phyloP scores from a whole-genome alignment of 1,284 basidiomycete genomes.

The Exobasidium rhododendri region DNA sequence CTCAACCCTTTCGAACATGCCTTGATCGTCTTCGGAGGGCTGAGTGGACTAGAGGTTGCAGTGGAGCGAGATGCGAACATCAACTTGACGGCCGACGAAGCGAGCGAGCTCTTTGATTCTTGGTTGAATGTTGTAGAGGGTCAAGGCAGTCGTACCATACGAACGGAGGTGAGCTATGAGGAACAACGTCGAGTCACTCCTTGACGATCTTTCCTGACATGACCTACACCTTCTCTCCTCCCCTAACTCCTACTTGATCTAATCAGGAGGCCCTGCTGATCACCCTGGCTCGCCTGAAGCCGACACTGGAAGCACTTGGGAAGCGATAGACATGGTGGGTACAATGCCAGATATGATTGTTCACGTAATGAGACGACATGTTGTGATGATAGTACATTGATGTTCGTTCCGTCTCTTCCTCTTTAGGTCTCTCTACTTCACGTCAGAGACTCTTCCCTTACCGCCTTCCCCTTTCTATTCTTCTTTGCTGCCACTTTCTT shows the following conservation, averaged over 20 bases:
- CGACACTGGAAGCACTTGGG: conserved; percentile 24
- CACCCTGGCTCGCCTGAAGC: conserved; percentile 33
- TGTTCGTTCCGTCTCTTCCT: too few species aligned
- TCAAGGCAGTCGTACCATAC: conserved; percentile 50
- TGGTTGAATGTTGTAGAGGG: conserved; percentile 52
- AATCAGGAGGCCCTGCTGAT: conserved; percentile 40
- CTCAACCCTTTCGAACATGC: conserved; percentile 29
- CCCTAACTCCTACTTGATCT: not conserved
- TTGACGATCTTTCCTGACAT: not conserved
- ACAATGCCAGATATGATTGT: too few species aligned
- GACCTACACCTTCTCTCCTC: not conserved
- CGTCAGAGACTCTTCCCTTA: not conserved
- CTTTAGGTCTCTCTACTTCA: conserved; percentile 2
- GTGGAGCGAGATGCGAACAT: conserved; percentile 41
- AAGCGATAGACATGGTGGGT: not conserved
- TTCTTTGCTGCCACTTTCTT: conserved; percentile 11
- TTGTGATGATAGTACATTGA: not conserved
- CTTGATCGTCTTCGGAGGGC: conserved; percentile 48
- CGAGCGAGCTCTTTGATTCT: conserved; percentile 47
- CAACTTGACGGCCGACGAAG: conserved; percentile 37
- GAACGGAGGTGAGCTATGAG: conserved; percentile 45
- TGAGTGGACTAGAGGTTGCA: conserved; percentile 50
- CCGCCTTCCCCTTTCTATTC: conserved; percentile 9
- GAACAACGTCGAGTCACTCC: too few species aligned
- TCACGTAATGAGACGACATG: too few species aligned